A percentile compares a stretch with the other conserved stretches of the same genome.
Conservation (phyloP, 1,284 basidiomycete genomes). For the Mycena citricolor region DNA sequence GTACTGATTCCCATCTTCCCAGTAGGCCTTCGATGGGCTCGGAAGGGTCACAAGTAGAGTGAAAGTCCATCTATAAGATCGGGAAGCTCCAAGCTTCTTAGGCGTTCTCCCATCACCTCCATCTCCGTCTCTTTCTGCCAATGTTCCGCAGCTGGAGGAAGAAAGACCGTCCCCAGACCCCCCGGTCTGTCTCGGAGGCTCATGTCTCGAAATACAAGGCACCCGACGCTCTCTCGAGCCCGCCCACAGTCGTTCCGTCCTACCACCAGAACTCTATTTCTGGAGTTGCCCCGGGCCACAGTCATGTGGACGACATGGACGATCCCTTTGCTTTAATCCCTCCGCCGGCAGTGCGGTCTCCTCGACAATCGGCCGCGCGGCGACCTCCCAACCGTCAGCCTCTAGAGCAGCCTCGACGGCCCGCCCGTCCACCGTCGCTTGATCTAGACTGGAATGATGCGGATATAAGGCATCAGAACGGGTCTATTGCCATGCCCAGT, state of each 20-base stretch:
- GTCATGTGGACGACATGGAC: no score
- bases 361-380: neutral
- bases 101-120: constrained; percentile 3
- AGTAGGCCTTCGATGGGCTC: constrained; percentile 14
- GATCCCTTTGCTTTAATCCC: no score
- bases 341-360: neutral
- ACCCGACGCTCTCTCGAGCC: no score
- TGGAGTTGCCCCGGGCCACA: no score
- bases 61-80: constrained; percentile 12
- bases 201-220: no score
- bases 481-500: no score
- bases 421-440: constrained; percentile 31
- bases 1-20: constrained; percentile 20
- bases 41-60: constrained; percentile 13
- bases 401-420: constrained; percentile 25
- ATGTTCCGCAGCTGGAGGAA: constrained; percentile 21
- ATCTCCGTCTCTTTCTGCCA: constrained; percentile 1
- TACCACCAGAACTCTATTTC: no score
- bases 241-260: no score
- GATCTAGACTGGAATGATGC: constrained; percentile 24
- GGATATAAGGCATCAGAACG: no score
- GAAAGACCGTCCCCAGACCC: constrained; percentile 11
- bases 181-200: no score
- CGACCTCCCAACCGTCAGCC: constrained; percentile 12
- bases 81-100: constrained; percentile 6